Base-by-base conservation (phyloP, 2,329 filamentous ascomycete genomes). In the Aureobasidium sp. region DNA sequence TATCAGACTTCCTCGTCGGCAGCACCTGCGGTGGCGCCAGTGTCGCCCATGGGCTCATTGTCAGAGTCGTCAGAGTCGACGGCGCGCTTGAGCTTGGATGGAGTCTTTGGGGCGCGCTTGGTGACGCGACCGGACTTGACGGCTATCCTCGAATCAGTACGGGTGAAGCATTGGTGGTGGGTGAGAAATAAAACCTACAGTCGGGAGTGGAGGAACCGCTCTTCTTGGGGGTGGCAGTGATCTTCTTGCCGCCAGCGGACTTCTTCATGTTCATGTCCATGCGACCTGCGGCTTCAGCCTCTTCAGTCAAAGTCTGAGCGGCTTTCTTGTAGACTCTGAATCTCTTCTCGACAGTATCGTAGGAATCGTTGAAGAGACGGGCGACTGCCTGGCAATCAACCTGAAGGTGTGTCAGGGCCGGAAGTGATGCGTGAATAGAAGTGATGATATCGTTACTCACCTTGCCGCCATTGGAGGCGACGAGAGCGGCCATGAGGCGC, bases 221-320 rank as follows among this genome's bases (percentile, higher is more conserved):
- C 35, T 54, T 54, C 24, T 42, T 54, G 47, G 29, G 33, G 14
- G 40, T 37, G 14, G 47, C 29, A 35, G 47, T 31, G 11, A 9
- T 22, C 47, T 50, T 50, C 47, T 50, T 35, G 19, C 4, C 24
- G 6, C 15, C 27, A 7, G 12, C 27, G 15, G 39, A 14, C 39
- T 57, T 44, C 29, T 57, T 57, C 60, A 62, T 62, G 24, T 62
- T 35, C 52, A n/a, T 19, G 3, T 58, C 50, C 42, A 62, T 50
- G 24, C 60, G 60, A 12, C 60, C 60, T 8, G 50, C 52, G 2
- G 7, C 50, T 17, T 62, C 49, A 15, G 52, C 52, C 5, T 62
- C 50, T 9, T 62, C 24, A 24, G 24, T 11, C 1, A 62, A 42
- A 6, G 15, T 6, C 45, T 47, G 40, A 9, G 60, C 60, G 1